Conservation (phyloP, 2,329 filamentous ascomycete genomes). For the Phyllosticta ampelicida region DNA sequence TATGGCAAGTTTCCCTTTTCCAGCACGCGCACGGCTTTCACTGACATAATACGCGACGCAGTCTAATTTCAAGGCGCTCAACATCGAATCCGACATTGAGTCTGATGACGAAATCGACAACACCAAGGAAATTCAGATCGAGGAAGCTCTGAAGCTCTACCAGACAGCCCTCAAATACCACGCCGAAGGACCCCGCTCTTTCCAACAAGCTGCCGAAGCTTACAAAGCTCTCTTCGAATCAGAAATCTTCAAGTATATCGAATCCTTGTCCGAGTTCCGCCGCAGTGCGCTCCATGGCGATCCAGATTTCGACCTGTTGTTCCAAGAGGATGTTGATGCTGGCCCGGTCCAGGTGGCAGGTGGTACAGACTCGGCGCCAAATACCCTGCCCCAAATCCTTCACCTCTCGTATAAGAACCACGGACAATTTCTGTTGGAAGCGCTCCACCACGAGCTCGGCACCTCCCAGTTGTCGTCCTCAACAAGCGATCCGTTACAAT, state of each 20-base stretch:
- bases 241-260: constrained; percentile 87
- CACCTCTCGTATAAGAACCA: constrained; percentile 94
- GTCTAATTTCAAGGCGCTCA: constrained; percentile 70
- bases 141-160: constrained; percentile 91
- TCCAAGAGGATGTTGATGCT: constrained; percentile 28
- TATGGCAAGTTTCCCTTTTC: neutral
- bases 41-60: constrained; percentile 12
- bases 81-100: constrained; percentile 86
- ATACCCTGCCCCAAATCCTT: constrained; percentile 75
- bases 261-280: constrained; percentile 75
- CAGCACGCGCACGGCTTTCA: neutral
- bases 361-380: constrained; percentile 63
- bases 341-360: constrained; percentile 40
- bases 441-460: constrained; percentile 43
- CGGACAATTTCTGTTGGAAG: constrained; percentile 82
- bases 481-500: constrained; percentile 30
- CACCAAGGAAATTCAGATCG: constrained; percentile 92
- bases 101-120: constrained; percentile 87
- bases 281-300: constrained; percentile 49
- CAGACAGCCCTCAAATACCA: constrained; percentile 86
- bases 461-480: constrained; percentile 26
- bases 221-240: constrained; percentile 80
- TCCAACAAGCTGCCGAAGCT: constrained; percentile 64
- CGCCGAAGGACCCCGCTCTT: constrained; percentile 69
- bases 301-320: constrained; percentile 31